Base-by-base conservation (phyloP, 495 filamentous ascomycete species). In the Cercophora scortea region DNA sequence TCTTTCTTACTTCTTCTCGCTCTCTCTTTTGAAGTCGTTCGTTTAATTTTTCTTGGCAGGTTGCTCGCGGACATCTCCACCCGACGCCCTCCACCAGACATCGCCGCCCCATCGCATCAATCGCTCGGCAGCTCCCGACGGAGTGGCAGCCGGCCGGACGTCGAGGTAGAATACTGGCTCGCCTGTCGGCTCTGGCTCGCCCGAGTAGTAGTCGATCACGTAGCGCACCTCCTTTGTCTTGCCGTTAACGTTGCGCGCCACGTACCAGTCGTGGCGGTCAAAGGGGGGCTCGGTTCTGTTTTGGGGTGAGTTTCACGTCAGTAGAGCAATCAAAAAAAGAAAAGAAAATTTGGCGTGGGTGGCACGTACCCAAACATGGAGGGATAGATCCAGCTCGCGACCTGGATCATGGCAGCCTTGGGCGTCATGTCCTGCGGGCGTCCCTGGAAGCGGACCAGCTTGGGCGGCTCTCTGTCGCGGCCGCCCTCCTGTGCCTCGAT, bases 121-220 rank as follows among this genome's bases (percentile, higher is more conserved):
- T 49, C 94, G 79, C 75, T 97, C 94, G 18, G 83, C 82, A 33
- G 88, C 88, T 10, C 82, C 82, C 0, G 79, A 87, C 2, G 90
- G 90, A 60, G 95, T 91, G n/a, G 95, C 60, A 10, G 93, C 93
- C 11, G 93, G 93, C 52, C 93, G 78, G n/a, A 99, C 94, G 66
- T 99, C 93, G 44, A 99, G 79, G 63, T 84, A 97, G 72, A 99
- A 99, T 7, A 97, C 91, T 2, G 93, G 90, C 61, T 96, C 90
- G 2, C 93, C 93, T 0, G 83, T 90, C 4, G 87, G 84, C 58
- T 98, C 93, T 0, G 88, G 86, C 15, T 85, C 82, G 0, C 82
- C 94, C 8, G 85, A 85, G 69, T 99, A 99, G 68, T 97, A 99
- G 63, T 99, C 93, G 61, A 99, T 99, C 47, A 99, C 86, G 65